Base-by-base conservation (phyloP, 1,284 basidiomycete species). In the Exobasidium cylindrosporum region DNA sequence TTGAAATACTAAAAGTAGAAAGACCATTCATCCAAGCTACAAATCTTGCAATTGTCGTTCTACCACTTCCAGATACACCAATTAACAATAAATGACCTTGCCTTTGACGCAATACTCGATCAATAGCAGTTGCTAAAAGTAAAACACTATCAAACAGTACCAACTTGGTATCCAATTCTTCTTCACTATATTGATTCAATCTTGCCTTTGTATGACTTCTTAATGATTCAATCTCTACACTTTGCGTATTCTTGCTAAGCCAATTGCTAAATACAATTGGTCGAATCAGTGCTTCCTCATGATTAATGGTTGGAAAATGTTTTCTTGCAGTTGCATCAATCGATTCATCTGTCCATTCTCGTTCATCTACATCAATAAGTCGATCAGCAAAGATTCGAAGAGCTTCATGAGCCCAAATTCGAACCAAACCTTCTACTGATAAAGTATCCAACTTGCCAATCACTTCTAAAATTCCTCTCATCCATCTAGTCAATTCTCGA, bases 1-100 rank as follows among this genome's bases (percentile, higher is more conserved):
- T 94, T 78, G 97, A 96, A 85, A 99, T 95, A 78, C 95, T 92
- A 85, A 96, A 99, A 69, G 99, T 94, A 78, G 91, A 94, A 50
- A 99, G 84, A 47, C 96, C 96, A 73, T 98, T 97, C 88, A 99
- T 93, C 96, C 96, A 99, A 0, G 96, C 96, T 46, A 98, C 96
- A 80, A 99, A 99, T 59, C 97, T 88, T 30, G 96, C 96, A 1
- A 99, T 83, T 0, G 95, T 99, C 1, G 96, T 99, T 90, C 98
- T 96, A 66, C 97, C 97, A 78, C 92, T 93, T 49, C 96, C 96
- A 70, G 91, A 94, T 66, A 98, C 92, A 81, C 96, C 96, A 73
- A 99, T 98, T 53, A 99, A 85, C 23, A 99, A 84, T 47, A 98
- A 80, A 83, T 99, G 96, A 0, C 96, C 96, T 80, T 97, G 95